Evolutionary conservation across 225 moss, liverwort and hornwort genomes (phyloP), one percentile per base, ranked within the genome.

Genomic region (Physcomitrellopsis africana): DNA sequence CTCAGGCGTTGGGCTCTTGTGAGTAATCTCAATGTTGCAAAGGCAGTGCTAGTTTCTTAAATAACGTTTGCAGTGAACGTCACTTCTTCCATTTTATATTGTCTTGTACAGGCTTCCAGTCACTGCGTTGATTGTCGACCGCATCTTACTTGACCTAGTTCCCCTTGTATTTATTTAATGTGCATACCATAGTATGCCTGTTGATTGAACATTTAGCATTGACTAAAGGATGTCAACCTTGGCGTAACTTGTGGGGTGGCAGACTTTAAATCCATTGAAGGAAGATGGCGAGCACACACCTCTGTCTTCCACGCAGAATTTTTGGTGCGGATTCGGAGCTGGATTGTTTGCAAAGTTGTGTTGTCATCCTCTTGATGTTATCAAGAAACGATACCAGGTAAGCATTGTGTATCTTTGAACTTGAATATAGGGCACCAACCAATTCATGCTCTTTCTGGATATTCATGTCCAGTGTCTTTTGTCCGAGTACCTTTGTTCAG

Each of bases 351-450:
- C 95, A 12, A 95, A 93, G 76, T 29, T 86, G 67, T 90, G 88
- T 81, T 95, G 95, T 76, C 95, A 95, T 81, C 95, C 95, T 42
- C 85, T 95, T 51, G 93, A 95, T 82, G 95, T 93, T 11, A 80
- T 95, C 60, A 95, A 95, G 72, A 95, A 95, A 70, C 86, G 95
- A 23, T 95, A 90, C 84, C 95, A 95, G 95, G 95, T 95, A 62
- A 14, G 24, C 53, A 11, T 63, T 81, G 3, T 53, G 2, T 19
- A 24, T 27, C 9, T 44, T 11, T 46, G 42, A 62, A 20, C 27
- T 37, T 74, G 45, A 19, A 17, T 72, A 66, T 8, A 32, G 11
- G n/a, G 22, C 17, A 60, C 13, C 10, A 32, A n/a, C 42, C 1
- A 20, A 48, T 52, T 37, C 3, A 48, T 47, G 17, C 16, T 47